A percentile compares a stretch with the other conserved stretches of the same genome.
Conservation (phyloP, 495 filamentous ascomycete genomes). For the Wilcoxina mikolae region DNA sequence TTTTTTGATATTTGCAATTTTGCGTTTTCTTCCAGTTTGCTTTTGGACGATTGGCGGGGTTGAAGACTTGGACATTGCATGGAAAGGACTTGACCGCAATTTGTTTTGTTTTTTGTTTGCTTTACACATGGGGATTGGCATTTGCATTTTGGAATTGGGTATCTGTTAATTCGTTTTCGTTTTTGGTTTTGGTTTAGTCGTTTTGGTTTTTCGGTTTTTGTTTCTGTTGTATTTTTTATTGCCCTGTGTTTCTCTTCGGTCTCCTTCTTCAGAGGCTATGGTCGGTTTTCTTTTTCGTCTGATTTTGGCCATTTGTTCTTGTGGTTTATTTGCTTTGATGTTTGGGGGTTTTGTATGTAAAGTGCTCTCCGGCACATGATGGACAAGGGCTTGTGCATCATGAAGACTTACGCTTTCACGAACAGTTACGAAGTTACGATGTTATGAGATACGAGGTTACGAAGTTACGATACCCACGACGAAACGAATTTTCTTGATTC, state of each 20-base stretch:
- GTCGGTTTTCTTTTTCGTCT: conserved; percentile 2
- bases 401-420: not conserved
- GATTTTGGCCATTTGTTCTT: conserved; percentile 12
- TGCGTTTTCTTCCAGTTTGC: conserved; percentile 19
- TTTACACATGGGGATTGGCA: conserved; percentile 16
- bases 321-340: conserved; percentile 2
- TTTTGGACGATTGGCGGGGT: conserved; percentile 25
- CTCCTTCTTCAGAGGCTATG: not conserved
- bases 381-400: not conserved
- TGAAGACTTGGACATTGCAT: conserved; percentile 18
- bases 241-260: not conserved
- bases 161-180: conserved; percentile 16
- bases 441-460: too few relatives aligned
- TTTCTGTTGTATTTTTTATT: conserved; percentile 3
- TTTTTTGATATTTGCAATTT: conserved; percentile 20
- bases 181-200: conserved; percentile 20
- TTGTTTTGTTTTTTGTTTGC: conserved; percentile 31
- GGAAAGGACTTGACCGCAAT: conserved; percentile 34
- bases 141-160: conserved; percentile 20
- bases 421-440: conserved; percentile 27
- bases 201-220: conserved; percentile 8
- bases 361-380: conserved; percentile 1
- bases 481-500: conserved; percentile 18
- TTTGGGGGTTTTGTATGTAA: conserved; percentile 9
- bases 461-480: conserved; percentile 25